Evolutionary conservation across 345 rosid genomes (phyloP), one percentile per base, ranked within the genome.

Genomic region (Psidium friedrichsthalianum): DNA sequence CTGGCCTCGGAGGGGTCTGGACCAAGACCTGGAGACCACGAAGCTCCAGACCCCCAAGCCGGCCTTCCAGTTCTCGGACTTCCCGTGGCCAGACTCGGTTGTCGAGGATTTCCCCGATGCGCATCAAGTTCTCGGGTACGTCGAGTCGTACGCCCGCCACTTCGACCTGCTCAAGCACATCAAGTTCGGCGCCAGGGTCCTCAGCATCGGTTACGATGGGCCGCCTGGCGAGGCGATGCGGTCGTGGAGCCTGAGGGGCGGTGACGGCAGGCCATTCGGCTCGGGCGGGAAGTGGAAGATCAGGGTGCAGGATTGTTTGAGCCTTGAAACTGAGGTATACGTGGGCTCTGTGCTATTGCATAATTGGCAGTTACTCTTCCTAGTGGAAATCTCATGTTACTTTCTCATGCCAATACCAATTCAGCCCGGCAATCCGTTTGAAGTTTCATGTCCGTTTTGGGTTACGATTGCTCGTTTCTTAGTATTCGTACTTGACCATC

Each of bases 11-110:
- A 51, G 92, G 92, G 6, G 87, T 87, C 47, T 91, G 92, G 92
- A 86, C 87, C 29, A 86, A 87, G 84, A 87, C 91, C 13, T 91
- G 24, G 83, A 86, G 83, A 86, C 85, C 53, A 90, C 92, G 4
- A 88, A 36, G 89, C 90, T 90, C 64, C 92, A 91, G 61, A 85
- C 90, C 20, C 89, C 91, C 1, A 87, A 44, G 82, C 13, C n/a
- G 8, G 2, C 57, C 9, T 90, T 83, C 85, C 88, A 78, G 86
- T 90, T 89, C 89, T 89, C 94, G 6, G 94, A 92, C 89, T 90
- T 88, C 83, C 91, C 92, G 5, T 92, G 93, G 94, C 94, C 94
- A 1, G 53, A 83, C 64, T 88, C 91, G 2, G 89, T 91, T 59
- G 14, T 86, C 22, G 82, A 82, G 8, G 61, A 81, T 1, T 90